Base-by-base conservation (phyloP, 768 basidiomycete genomes). In the Trametes sanguinea region DNA sequence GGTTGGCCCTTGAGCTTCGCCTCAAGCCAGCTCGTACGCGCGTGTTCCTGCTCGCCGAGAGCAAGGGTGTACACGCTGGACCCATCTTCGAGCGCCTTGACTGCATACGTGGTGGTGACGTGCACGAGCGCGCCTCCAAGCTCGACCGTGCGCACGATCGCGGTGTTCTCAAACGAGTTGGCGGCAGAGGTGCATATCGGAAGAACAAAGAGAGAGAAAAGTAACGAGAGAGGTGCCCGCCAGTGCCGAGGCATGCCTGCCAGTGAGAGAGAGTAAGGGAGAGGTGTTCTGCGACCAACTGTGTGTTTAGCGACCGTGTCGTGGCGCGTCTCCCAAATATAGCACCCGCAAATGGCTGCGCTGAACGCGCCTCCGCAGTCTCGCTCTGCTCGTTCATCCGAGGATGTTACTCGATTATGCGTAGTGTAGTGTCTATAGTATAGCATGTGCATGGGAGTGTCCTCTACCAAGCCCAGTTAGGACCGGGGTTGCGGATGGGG, bases 51-150 rank as follows among this genome's bases (percentile, higher is more conserved):
- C 66, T 81, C 78, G 9, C 83, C 79, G 32, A 94, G 78, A 14
- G 87, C 84, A 66, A 94, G 73, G 51, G 86, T 85, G 71, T 94
- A 94, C 48, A 81, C 77, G 35, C 80, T 80, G 17, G 86, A 81
- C 37, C 78, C 81, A 61, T 83, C 78, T 65, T 84, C 80, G 46
- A 89, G 81, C 40, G 91, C 84, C 71, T 85, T 90, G 72, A 94
- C 84, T 17, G 90, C 86, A 75, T 89, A 97, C 51, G 93, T 91
- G 48, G 95, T 96, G 56, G 87, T 91, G 80, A 95, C 85, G 78
- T 90, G 88, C 58, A 94, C 89, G 27, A 93, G 82, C 17, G 95
- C 82, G 54, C 95, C 95, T 39, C 90, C 94, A 27, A 97, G 89
- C 68, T 97, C 95, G 61, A 94, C 80, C 5, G 90, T 87, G 69